Evolutionary conservation across 2,329 filamentous ascomycete species (phyloP).

Genomic region (Leptographium lundbergii): DNA sequence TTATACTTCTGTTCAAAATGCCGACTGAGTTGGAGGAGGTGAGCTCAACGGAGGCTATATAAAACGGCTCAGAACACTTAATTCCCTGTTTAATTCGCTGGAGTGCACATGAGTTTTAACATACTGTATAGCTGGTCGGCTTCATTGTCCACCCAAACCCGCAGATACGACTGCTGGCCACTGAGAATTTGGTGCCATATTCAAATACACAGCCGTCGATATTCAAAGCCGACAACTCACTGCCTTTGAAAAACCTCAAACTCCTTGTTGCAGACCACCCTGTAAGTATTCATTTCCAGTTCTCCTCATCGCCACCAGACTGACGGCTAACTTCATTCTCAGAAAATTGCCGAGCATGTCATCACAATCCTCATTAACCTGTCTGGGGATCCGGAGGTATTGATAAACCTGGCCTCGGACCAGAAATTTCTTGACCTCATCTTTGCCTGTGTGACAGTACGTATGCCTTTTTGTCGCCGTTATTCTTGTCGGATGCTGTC

Average conservation of each 20-base stretch:
- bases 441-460: slow-evolving; percentile 60
- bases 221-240: slow-evolving; percentile 70
- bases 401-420: slow-evolving; percentile 62
- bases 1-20: slow-evolving; percentile 33
- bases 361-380: slow-evolving; percentile 84
- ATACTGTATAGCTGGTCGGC: slow-evolving; percentile 58
- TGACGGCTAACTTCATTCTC: slow-evolving; percentile 1
- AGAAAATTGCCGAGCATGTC: slow-evolving; percentile 89
- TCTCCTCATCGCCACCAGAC: background rate
- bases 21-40: slow-evolving; percentile 68
- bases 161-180: slow-evolving; percentile 74
- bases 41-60: slow-evolving; percentile 9
- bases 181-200: slow-evolving; percentile 78
- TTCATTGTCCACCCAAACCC: slow-evolving; percentile 89
- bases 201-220: slow-evolving; percentile 59
- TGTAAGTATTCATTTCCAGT: slow-evolving; percentile 32
- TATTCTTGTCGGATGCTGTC: background rate
- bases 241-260: slow-evolving; percentile 78
- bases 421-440: slow-evolving; percentile 68
- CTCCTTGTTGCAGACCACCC: slow-evolving; percentile 73
- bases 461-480: slow-evolving; percentile 17
- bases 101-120: too few species aligned
- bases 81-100: too few species aligned
- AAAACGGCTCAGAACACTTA: too few species aligned
- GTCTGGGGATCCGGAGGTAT: slow-evolving; percentile 61